phyloP scores from a whole-genome alignment of 2,329 filamentous ascomycete species.

The Aspergillus phoenicis region DNA sequence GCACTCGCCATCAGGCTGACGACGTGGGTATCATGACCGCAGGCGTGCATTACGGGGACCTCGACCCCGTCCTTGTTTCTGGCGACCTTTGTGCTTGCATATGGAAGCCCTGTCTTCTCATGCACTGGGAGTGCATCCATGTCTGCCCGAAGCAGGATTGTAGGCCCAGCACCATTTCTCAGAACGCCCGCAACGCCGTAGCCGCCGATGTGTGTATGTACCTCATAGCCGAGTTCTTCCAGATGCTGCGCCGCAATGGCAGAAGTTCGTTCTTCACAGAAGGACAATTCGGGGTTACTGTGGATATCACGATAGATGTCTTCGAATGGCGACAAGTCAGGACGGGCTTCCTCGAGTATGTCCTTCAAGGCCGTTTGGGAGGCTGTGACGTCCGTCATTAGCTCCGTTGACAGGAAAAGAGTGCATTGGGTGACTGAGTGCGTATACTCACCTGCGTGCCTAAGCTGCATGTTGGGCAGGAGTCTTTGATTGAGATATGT shows the following conservation, averaged over 20 bases:
- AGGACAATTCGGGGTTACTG: conserved; percentile 58
- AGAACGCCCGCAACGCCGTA: conserved; percentile 61
- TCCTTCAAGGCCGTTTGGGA: conserved; percentile 12
- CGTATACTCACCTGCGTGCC: background rate
- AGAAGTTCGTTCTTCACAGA: conserved; percentile 57
- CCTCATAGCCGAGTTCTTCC: conserved; percentile 41
- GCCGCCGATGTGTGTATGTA: conserved; percentile 59
- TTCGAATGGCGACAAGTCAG: conserved; percentile 51
- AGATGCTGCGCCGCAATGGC: conserved; percentile 49
- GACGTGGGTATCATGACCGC: conserved; percentile 69
- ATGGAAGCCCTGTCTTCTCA: conserved; percentile 58
- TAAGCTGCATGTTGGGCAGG: background rate
- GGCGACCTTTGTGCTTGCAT: conserved; percentile 54
- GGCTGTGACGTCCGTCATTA: background rate
- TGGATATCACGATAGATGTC: conserved; percentile 61
- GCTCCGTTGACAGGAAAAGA: background rate
- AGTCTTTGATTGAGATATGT: no score
- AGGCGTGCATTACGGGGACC: conserved; percentile 68
- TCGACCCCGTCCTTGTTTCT: conserved; percentile 51
- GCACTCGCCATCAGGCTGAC: conserved; percentile 60
- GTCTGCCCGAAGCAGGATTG: conserved; percentile 62
- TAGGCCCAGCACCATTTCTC: conserved; percentile 58
- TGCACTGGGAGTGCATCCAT: conserved; percentile 63
- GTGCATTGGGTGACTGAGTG: background rate
- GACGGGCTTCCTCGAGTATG: conserved; percentile 42